A percentile compares a stretch with the other conserved stretches of the same genome.
These are phyloP conservation scores for Aspergillus aculeatinus DNA, from an alignment of 2,329 filamentous ascomycete species.

Conservation along the genomic window DNA sequence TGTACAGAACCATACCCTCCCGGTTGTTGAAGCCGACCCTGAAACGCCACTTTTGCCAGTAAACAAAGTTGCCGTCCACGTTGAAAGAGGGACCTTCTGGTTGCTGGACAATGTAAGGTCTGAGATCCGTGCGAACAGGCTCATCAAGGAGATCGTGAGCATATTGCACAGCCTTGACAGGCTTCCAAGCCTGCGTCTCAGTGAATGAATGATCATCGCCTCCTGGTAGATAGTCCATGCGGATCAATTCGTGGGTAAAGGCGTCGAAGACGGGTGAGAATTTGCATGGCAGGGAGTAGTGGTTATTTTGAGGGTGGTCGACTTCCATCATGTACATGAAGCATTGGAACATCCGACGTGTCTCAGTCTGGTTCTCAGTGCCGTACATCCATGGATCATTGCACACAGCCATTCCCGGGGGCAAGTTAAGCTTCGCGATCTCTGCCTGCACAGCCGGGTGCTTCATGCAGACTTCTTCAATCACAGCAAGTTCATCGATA, in stretches of 20 bases:
- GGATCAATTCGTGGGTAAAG: slow-evolving; percentile 62
- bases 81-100: slow-evolving; percentile 65
- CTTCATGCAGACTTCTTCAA: slow-evolving; percentile 56
- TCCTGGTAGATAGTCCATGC: slow-evolving; percentile 69
- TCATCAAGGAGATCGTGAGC: slow-evolving; percentile 65
- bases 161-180: slow-evolving; percentile 53
- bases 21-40: slow-evolving; percentile 62
- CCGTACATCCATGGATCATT: slow-evolving; percentile 71
- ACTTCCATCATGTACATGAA: slow-evolving; percentile 40
- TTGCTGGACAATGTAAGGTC: slow-evolving; percentile 64
- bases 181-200: slow-evolving; percentile 57
- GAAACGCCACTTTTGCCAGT: slow-evolving; percentile 68
- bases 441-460: slow-evolving; percentile 58
- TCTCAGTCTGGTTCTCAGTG: slow-evolving; percentile 40
- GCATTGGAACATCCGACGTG: slow-evolving; percentile 41
- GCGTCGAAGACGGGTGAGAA: slow-evolving; percentile 54
- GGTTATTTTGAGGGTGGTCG: slow-evolving; percentile 39
- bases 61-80: slow-evolving; percentile 56
- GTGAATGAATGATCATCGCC: slow-evolving; percentile 61
- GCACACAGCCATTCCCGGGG: slow-evolving; percentile 56
- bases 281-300: slow-evolving; percentile 38
- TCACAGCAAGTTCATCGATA: slow-evolving; percentile 58
- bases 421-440: slow-evolving; percentile 59
- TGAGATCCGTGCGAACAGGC: slow-evolving; percentile 59
- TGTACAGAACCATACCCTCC: slow-evolving; percentile 67